phyloP scores from a whole-genome alignment of 2,329 filamentous ascomycete species.

The Trichoderma atroviride region DNA sequence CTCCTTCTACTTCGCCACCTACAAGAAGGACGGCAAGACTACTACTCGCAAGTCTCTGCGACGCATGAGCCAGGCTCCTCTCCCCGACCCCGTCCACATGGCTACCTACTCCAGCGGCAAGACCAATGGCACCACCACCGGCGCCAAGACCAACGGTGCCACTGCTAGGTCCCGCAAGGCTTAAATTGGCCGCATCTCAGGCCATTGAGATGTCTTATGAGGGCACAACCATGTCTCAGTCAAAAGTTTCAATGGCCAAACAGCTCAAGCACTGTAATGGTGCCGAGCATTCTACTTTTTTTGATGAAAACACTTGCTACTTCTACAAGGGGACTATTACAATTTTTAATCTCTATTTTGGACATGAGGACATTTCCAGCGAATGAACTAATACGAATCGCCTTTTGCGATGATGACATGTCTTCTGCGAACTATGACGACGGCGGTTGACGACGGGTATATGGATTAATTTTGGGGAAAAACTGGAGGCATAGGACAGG shows the following conservation, averaged over 20 bases:
- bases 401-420: slow-evolving; percentile 31
- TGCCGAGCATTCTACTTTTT: slow-evolving; percentile 1
- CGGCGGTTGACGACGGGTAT: slow-evolving; percentile 36
- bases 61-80: slow-evolving; percentile 65
- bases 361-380: slow-evolving; percentile 22
- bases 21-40: slow-evolving; percentile 82
- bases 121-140: slow-evolving; percentile 56
- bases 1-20: slow-evolving; percentile 97
- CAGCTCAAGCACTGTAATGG: not conserved
- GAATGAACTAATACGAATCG: slow-evolving; percentile 30
- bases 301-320: not conserved
- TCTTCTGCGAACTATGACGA: slow-evolving; percentile 38
- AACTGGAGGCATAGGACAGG: slow-evolving; percentile 27
- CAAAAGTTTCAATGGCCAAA: not conserved
- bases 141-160: slow-evolving; percentile 60
- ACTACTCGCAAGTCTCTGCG: slow-evolving; percentile 78
- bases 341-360: slow-evolving; percentile 28
- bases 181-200: slow-evolving; percentile 31
- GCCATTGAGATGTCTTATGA: not conserved
- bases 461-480: slow-evolving; percentile 29
- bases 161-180: slow-evolving; percentile 72
- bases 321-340: slow-evolving; percentile 1
- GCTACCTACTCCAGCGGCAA: slow-evolving; percentile 56
- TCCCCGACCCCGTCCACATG: slow-evolving; percentile 72
- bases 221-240: not conserved